These are phyloP conservation scores for Filobasidium uniguttulatum DNA, from an alignment of 1,284 basidiomycete genomes.

Conservation along the genomic window DNA sequence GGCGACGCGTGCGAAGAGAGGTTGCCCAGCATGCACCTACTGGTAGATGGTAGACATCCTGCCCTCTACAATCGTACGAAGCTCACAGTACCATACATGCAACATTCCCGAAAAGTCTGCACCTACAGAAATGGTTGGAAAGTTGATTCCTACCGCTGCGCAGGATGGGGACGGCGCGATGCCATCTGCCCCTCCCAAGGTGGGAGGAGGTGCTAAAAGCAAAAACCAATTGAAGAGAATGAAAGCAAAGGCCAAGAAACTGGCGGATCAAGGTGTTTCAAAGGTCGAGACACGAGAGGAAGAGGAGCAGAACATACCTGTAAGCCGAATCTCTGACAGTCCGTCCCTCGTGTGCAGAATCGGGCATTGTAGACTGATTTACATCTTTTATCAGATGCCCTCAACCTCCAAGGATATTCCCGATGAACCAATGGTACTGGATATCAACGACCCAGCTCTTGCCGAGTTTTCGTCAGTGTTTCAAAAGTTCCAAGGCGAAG, in stretches of 20 bases:
- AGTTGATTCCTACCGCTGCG: neutral
- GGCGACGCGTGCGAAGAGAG: too few relatives aligned
- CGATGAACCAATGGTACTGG: constrained; percentile 12
- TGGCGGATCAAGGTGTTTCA: neutral
- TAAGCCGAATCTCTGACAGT: neutral
- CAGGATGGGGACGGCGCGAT: constrained; percentile 1
- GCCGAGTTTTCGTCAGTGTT: constrained; percentile 30
- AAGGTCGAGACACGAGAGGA: constrained; percentile 3
- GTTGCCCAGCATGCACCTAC: too few relatives aligned
- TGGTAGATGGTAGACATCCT: too few relatives aligned
- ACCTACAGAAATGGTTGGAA: constrained; percentile 1
- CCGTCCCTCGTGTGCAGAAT: neutral
- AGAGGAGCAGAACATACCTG: neutral
- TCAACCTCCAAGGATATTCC: constrained; percentile 11
- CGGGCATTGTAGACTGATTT: too few relatives aligned
- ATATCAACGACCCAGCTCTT: constrained; percentile 28
- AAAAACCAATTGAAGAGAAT: constrained; percentile 14
- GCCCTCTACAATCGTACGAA: too few relatives aligned
- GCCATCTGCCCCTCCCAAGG: neutral
- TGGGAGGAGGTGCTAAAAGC: constrained; percentile 9
- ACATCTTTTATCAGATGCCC: too few relatives aligned
- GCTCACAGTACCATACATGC: too few relatives aligned
- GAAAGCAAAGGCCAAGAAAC: constrained; percentile 15
- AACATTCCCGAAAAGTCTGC: too few relatives aligned
- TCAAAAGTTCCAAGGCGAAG: constrained; percentile 21